phyloP scores from a whole-genome alignment of 75 land plant species.

The Cupressus sempervirens region DNA sequence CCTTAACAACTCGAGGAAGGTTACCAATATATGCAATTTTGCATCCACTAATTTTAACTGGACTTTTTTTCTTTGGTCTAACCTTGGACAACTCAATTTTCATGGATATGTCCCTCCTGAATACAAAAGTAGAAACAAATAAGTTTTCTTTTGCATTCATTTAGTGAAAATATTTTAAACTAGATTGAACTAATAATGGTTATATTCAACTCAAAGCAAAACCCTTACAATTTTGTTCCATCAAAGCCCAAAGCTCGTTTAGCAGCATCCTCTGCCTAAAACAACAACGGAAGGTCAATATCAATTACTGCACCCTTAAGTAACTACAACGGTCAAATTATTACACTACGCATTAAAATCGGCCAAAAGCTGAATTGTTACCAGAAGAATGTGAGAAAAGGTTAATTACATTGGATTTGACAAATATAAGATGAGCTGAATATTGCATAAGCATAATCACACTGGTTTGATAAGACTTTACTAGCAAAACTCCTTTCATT shows the following conservation, averaged over 20 bases:
- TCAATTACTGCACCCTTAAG: not conserved
- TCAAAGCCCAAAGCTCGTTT: not conserved
- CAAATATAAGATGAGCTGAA: no score
- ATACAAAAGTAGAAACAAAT: not conserved
- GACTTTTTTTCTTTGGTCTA: not conserved
- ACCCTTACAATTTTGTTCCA: not conserved
- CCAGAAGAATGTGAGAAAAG: no score
- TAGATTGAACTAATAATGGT: not conserved
- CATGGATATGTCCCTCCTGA: not conserved
- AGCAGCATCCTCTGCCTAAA: not conserved
- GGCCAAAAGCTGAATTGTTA: no score
- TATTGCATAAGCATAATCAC: no score
- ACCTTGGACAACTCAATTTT: not conserved
- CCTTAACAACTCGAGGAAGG: conserved; percentile 39
- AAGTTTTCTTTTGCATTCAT: not conserved
- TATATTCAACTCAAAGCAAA: not conserved
- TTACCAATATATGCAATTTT: conserved; percentile 45
- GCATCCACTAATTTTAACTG: conserved; percentile 39
- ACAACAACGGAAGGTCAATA: not conserved
- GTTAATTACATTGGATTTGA: no score
- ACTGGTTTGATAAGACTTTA: no score
- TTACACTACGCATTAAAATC: no score
- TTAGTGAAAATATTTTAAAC: not conserved
- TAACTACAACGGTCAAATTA: not conserved
- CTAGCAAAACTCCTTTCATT: no score